phyloP scores from a whole-genome alignment of 805 yeast species.

The Suhomyces faveliae region DNA sequence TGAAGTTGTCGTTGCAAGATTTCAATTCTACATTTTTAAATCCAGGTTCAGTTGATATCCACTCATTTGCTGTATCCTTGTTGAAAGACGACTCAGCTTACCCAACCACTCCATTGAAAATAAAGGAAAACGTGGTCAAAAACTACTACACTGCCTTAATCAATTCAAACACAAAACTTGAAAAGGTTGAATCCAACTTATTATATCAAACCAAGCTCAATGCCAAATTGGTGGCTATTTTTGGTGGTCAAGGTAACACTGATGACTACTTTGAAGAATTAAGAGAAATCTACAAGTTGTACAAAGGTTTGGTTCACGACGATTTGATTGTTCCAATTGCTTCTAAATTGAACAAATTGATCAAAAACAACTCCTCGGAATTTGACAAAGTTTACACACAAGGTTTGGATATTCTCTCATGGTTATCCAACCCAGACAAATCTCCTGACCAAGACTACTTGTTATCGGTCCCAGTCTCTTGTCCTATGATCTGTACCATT shows the following conservation, averaged over 20 bases:
- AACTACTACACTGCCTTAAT: conserved; percentile 59
- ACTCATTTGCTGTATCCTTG: conserved; percentile 76
- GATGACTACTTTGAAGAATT: conserved; percentile 97
- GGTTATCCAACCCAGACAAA: conserved; percentile 82
- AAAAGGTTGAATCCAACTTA: conserved; percentile 42
- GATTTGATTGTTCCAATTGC: conserved; percentile 74
- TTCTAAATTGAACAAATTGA: conserved; percentile 61
- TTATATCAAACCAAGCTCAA: conserved; percentile 59
- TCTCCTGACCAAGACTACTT: conserved; percentile 90
- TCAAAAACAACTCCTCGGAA: conserved; percentile 59
- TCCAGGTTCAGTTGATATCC: conserved; percentile 68
- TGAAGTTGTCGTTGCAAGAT: conserved; percentile 70
- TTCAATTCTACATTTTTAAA: conserved; percentile 78
- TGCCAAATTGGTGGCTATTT: conserved; percentile 76
- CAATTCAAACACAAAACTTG: conserved; percentile 25
- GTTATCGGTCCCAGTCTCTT: conserved; percentile 87
- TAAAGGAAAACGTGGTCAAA: conserved; percentile 63
- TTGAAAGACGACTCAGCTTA: conserved; percentile 44
- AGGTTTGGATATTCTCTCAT: conserved; percentile 82
- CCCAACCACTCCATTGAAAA: conserved; percentile 70
- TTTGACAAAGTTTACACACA: conserved; percentile 82
- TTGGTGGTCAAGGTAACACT: conserved; percentile 99
- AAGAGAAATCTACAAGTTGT: conserved; percentile 75
- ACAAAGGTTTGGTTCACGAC: conserved; percentile 63
- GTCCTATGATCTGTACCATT: conserved; percentile 96